A percentile compares a stretch with the other conserved stretches of the same genome.
phyloP scores from a whole-genome alignment of 805 yeast genomes.

The Ogataea methanolica region DNA sequence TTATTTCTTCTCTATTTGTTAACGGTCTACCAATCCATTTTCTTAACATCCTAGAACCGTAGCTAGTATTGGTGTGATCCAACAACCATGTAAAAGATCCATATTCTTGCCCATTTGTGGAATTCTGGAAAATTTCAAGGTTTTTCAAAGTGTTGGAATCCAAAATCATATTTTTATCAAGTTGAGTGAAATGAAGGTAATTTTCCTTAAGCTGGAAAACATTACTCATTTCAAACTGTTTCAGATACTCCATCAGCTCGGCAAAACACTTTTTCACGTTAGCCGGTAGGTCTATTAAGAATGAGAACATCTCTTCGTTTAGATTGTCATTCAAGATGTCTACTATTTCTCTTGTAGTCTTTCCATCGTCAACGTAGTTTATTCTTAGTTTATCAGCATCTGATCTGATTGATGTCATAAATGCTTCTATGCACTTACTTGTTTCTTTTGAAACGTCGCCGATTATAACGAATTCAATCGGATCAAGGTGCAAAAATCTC shows the following conservation, averaged over 20 bases:
- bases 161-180: conserved; percentile 47
- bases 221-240: conserved; percentile 57
- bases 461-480: conserved; percentile 63
- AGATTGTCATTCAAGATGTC: conserved; percentile 6
- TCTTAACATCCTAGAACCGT: conserved; percentile 64
- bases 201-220: conserved; percentile 51
- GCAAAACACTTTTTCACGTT: conserved; percentile 29
- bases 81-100: conserved; percentile 81
- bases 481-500: conserved; percentile 66
- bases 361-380: not conserved
- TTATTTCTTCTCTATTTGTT: conserved; percentile 46
- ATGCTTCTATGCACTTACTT: conserved; percentile 17
- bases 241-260: conserved; percentile 49
- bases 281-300: conserved; percentile 13
- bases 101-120: conserved; percentile 46
- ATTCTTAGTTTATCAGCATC: conserved; percentile 7
- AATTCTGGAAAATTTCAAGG: conserved; percentile 69
- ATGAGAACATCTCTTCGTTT: conserved; percentile 7
- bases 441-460: conserved; percentile 36
- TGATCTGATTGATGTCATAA: conserved; percentile 5
- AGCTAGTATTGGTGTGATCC: conserved; percentile 73
- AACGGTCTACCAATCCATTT: conserved; percentile 79
- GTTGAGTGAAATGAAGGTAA: conserved; percentile 45
- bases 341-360: conserved; percentile 8
- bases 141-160: conserved; percentile 64